Evolutionary conservation across 306 rosid species (phyloP).

Genomic region (Potentilla sterilis): DNA sequence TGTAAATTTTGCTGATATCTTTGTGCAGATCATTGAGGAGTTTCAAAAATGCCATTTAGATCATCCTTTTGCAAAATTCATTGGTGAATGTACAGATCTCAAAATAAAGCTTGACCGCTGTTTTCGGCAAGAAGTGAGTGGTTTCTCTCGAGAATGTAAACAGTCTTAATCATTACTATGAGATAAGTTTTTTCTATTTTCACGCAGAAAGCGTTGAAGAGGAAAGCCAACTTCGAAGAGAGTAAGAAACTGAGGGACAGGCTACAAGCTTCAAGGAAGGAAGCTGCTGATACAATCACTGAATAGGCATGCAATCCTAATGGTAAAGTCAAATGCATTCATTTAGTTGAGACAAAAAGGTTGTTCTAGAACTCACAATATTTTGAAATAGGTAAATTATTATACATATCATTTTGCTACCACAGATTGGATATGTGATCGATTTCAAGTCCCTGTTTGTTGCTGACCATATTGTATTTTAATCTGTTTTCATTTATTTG

Average conservation of each 20-base stretch:
- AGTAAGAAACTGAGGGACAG: constrained; percentile 78
- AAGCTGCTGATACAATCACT: constrained; percentile 43
- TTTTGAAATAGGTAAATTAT: not conserved
- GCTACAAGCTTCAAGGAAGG: constrained; percentile 65
- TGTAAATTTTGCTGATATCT: not conserved
- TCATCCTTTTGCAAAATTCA: constrained; percentile 73
- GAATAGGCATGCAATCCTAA: constrained; percentile 30
- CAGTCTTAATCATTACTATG: constrained; percentile 7
- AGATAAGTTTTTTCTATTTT: not conserved
- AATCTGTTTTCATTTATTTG: not conserved
- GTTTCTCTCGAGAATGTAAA: not conserved
- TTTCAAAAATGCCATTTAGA: constrained; percentile 84
- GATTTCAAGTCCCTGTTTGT: not conserved
- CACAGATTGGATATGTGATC: not conserved
- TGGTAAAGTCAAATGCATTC: not conserved
- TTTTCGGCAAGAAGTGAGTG: constrained; percentile 79
- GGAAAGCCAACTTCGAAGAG: constrained; percentile 88
- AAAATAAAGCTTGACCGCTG: constrained; percentile 90
- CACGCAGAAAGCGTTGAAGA: constrained; percentile 85
- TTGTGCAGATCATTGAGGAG: constrained; percentile 62
- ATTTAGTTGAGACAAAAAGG: not conserved
- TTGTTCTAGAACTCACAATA: not conserved
- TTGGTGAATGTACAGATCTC: constrained; percentile 86
- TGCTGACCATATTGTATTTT: no score
- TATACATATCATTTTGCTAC: not conserved